Conservation (phyloP, 2,329 filamentous ascomycete genomes). For the Neofusicoccum ribis region DNA sequence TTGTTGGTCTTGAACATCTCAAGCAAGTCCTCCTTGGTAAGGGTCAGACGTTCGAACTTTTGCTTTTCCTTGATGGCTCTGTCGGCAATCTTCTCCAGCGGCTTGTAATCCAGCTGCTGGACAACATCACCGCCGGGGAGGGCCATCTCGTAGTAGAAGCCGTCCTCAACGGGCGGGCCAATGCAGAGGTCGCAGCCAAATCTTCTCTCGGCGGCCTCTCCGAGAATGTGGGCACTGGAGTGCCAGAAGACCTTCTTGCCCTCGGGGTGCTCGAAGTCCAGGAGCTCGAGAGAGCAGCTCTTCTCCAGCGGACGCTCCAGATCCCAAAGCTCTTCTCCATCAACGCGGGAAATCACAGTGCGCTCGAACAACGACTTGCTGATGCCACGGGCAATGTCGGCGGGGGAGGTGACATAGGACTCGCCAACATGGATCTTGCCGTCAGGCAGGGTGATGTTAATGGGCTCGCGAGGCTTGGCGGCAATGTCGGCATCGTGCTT, state of each 20-base stretch:
- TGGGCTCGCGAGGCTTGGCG: constrained; percentile 69
- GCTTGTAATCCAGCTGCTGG: constrained; percentile 76
- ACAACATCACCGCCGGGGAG: constrained; percentile 71
- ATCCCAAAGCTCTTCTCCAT: constrained; percentile 83
- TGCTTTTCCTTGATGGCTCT: constrained; percentile 96
- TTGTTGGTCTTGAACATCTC: constrained; percentile 98
- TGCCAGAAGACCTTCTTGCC: constrained; percentile 98
- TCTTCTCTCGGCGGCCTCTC: constrained; percentile 85
- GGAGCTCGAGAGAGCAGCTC: constrained; percentile 79
- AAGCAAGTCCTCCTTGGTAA: constrained; percentile 86
- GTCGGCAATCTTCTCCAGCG: constrained; percentile 75
- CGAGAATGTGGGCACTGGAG: constrained; percentile 91
- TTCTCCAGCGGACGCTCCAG: constrained; percentile 85
- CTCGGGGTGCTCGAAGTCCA: constrained; percentile 74
- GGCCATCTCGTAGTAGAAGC: constrained; percentile 98
- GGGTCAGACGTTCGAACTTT: constrained; percentile 82
- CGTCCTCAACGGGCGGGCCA: constrained; percentile 85
- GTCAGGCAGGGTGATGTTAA: constrained; percentile 72
- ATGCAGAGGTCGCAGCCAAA: constrained; percentile 93
- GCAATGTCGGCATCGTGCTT: constrained; percentile 76
- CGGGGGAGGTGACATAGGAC: constrained; percentile 89
- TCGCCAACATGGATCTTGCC: constrained; percentile 72
- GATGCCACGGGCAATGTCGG: constrained; percentile 73
- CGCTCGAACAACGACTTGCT: constrained; percentile 83
- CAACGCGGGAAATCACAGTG: constrained; percentile 81